Conservation (phyloP, 1,139 yeast genomes). For the Scheffersomyces illinoinensis region DNA sequence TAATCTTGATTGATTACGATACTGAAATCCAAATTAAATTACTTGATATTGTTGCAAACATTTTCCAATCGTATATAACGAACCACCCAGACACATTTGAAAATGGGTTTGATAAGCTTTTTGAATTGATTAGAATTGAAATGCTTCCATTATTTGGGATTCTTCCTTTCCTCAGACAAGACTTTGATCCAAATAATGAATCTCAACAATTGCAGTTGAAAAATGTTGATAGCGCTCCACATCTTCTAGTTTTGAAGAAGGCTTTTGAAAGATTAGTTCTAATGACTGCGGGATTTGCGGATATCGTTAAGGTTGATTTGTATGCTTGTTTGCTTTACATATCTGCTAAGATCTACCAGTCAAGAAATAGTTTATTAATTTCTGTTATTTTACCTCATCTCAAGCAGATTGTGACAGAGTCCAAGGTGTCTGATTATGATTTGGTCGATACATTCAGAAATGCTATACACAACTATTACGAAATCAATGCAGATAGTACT, state of each 20-base stretch:
- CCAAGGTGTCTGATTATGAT: conserved; percentile 25
- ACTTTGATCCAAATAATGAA: conserved; percentile 36
- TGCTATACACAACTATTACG: conserved; percentile 29
- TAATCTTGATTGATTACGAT: conserved; percentile 60
- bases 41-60: conserved; percentile 55
- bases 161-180: conserved; percentile 61
- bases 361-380: conserved; percentile 45
- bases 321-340: conserved; percentile 68
- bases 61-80: conserved; percentile 36
- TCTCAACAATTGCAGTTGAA: conserved; percentile 30
- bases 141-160: conserved; percentile 62
- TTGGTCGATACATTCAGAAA: conserved; percentile 40
- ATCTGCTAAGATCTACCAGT: conserved; percentile 60
- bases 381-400: conserved; percentile 58
- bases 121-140: conserved; percentile 76
- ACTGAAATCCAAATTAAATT: conserved; percentile 53
- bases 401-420: conserved; percentile 46
- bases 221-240: conserved; percentile 36
- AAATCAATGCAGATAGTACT: conserved; percentile 25
- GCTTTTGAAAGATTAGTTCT: conserved; percentile 57
- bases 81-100: conserved; percentile 35
- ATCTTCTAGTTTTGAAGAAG: conserved; percentile 47
- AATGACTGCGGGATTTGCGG: conserved; percentile 67
- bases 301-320: conserved; percentile 65
- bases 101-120: conserved; percentile 71